Conservation (phyloP, 1,284 basidiomycete genomes). For the Melampsora larici-populina region DNA sequence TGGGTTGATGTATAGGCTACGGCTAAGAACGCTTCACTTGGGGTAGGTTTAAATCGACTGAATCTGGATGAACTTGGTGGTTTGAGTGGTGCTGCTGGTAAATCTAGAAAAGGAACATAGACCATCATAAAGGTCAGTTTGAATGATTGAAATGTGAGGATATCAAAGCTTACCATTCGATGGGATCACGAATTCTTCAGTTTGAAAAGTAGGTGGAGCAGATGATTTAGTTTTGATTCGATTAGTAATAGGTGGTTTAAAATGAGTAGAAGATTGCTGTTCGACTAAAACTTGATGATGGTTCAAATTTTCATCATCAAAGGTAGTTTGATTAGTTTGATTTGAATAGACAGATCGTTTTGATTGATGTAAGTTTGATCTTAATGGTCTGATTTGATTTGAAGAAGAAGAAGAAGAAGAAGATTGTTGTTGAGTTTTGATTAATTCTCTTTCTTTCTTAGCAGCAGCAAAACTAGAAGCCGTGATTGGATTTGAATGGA, state of each 20-base stretch:
- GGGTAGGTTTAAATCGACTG: neutral
- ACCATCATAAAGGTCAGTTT: too few species aligned
- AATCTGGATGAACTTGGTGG: neutral
- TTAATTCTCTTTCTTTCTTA: constrained; percentile 13
- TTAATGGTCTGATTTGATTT: too few species aligned
- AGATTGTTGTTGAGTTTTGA: neutral
- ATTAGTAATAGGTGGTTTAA: neutral
- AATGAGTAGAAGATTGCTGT: neutral
- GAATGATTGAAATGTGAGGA: neutral
- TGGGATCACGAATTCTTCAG: neutral
- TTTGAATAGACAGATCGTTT: too few species aligned
- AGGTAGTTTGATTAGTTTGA: too few species aligned
- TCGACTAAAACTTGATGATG: neutral
- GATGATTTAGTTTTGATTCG: neutral
- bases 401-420: too few species aligned
- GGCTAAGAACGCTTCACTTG: constrained; percentile 8
- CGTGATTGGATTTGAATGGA: neutral
- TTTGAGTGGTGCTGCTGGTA: neutral
- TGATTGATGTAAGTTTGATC: too few species aligned
- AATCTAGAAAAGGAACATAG: neutral
- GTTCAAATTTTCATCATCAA: neutral
- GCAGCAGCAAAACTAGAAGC: constrained; percentile 38
- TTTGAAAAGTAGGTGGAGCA: neutral
- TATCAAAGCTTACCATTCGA: neutral
- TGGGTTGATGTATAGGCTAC: neutral